Percentiles rank a stretch among this genome's conserved stretches.
These are phyloP conservation scores for Fusarium penzigii DNA, from an alignment of 2,329 filamentous ascomycete species.

Conservation along the genomic window DNA sequence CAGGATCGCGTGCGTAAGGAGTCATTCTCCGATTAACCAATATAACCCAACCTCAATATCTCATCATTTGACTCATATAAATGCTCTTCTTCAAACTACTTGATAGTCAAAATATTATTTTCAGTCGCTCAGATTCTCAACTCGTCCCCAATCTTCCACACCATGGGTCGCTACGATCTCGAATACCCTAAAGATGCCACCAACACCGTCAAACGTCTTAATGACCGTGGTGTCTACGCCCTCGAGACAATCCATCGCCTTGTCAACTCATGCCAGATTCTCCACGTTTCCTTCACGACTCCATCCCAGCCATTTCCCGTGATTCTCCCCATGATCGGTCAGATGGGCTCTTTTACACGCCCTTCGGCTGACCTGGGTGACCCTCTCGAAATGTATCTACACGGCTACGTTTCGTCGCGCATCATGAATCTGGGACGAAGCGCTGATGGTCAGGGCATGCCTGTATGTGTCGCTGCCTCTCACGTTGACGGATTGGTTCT, in stretches of 20 bases:
- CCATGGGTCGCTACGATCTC: constrained; percentile 43
- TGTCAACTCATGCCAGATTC: constrained; percentile 71
- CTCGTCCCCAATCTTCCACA: background rate
- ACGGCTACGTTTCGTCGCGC: constrained; percentile 80
- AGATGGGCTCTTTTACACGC: constrained; percentile 70
- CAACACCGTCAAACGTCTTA: constrained; percentile 69
- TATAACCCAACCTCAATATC: no score
- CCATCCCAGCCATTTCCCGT: constrained; percentile 69
- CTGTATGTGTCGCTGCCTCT: constrained; percentile 71
- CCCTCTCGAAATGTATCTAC: constrained; percentile 75
- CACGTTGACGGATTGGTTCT: constrained; percentile 80
- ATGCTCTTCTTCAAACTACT: no score
- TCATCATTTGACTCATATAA: no score
- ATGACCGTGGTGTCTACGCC: constrained; percentile 68
- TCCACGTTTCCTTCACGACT: constrained; percentile 77
- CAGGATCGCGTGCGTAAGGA: no score
- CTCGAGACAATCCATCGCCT: constrained; percentile 72
- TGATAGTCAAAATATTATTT: no score
- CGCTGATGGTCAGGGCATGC: constrained; percentile 51
- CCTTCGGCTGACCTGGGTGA: constrained; percentile 63
- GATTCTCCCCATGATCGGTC: constrained; percentile 82
- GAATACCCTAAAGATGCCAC: constrained; percentile 64
- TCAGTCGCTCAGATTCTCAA: no score
- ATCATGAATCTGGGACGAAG: constrained; percentile 65
- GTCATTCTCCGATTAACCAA: no score